phyloP scores from a whole-genome alignment of 2,329 filamentous ascomycete genomes.

The Sporothrix phasma region DNA sequence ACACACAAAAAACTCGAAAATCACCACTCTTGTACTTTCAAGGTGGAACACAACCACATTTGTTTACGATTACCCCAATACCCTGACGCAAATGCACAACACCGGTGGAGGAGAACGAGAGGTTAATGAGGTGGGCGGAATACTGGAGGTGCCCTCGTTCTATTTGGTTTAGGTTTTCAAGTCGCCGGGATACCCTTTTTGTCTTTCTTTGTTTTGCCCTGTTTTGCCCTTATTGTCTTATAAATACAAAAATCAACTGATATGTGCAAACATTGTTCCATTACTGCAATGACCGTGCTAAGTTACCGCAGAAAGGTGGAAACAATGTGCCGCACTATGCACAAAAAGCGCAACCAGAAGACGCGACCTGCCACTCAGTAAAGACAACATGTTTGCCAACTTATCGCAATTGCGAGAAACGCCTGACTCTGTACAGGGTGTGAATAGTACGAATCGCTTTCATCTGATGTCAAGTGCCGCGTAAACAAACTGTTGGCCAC shows the following conservation, averaged over 20 bases:
- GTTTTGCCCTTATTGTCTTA: background rate
- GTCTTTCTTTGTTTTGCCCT: background rate
- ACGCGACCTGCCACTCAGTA: too few relatives aligned
- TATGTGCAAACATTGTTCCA: too few relatives aligned
- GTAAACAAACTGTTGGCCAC: too few relatives aligned
- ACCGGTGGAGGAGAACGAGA: background rate
- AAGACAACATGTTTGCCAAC: too few relatives aligned
- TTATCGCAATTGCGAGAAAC: too few relatives aligned
- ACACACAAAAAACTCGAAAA: background rate
- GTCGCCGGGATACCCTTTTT: conserved; percentile 8
- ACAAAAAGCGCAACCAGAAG: too few relatives aligned
- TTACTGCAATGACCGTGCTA: too few relatives aligned
- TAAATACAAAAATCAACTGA: background rate
- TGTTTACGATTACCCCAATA: background rate
- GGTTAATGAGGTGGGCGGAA: background rate
- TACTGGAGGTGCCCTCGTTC: background rate
- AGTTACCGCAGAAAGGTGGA: too few relatives aligned
- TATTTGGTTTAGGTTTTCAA: background rate
- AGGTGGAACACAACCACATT: background rate
- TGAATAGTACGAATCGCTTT: too few relatives aligned
- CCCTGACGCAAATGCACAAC: conserved; percentile 1
- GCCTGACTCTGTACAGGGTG: too few relatives aligned
- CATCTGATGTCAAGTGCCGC: too few relatives aligned
- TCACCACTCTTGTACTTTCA: background rate
- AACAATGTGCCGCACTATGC: too few relatives aligned